Evolutionary conservation across 176 grass and related monocot genomes (phyloP).

Genomic region (Hsuehochloa calcarea): DNA sequence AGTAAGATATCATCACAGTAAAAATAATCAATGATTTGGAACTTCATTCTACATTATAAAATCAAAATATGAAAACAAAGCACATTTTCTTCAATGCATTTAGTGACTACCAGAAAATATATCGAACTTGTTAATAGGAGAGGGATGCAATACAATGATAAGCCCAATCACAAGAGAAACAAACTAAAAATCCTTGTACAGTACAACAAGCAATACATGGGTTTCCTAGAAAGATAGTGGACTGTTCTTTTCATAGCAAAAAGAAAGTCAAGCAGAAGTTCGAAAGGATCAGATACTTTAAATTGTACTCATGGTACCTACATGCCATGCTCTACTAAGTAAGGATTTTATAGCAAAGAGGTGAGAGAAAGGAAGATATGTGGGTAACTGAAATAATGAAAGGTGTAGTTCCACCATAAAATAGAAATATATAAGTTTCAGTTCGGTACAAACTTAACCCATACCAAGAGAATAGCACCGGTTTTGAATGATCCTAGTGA

Average conservation of each 20-base stretch:
- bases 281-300: not conserved
- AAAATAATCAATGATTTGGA: not conserved
- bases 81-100: not conserved
- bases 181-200: no score
- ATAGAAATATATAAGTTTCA: constrained; percentile 7
- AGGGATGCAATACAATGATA: not conserved
- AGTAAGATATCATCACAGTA: not conserved
- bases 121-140: not conserved
- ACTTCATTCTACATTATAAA: not conserved
- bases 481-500: constrained; percentile 97
- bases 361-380: not conserved
- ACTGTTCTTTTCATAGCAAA: not conserved
- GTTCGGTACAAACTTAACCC: not conserved
- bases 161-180: no score
- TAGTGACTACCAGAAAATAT: not conserved
- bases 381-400: not conserved
- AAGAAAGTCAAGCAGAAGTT: not conserved
- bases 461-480: constrained; percentile 94
- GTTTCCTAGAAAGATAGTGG: not conserved
- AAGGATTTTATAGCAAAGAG: not conserved
- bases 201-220: no score
- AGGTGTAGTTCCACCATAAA: not conserved
- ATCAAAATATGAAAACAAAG: not conserved
- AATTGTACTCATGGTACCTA: not conserved
- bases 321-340: not conserved